A percentile compares a stretch with the other conserved stretches of the same genome.
These are phyloP conservation scores for Osmanthus fragrans DNA, from an alignment of 257 asterid species.

Conservation along the genomic window DNA sequence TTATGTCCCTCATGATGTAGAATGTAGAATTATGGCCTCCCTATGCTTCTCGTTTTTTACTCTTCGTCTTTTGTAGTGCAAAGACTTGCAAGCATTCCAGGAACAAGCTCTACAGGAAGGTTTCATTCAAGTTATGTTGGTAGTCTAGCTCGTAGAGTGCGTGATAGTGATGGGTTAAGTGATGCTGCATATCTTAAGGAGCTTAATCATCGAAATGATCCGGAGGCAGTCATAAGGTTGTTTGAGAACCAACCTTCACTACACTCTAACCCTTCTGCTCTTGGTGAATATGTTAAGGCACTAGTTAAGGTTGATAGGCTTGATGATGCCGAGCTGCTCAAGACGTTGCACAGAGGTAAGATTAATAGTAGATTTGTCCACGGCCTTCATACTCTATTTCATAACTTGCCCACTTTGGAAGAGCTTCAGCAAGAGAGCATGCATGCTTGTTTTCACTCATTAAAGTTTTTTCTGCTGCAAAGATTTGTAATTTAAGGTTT, in stretches of 20 bases:
- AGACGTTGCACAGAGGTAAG: slow-evolving; percentile 80
- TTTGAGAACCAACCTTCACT: slow-evolving; percentile 80
- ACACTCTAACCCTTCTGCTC: slow-evolving; percentile 75
- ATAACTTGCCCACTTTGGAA: background rate
- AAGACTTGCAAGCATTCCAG: slow-evolving; percentile 32
- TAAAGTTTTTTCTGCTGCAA: background rate
- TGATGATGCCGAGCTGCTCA: slow-evolving; percentile 77
- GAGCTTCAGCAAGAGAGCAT: background rate
- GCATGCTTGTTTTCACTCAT: background rate
- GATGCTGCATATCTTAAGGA: slow-evolving; percentile 85
- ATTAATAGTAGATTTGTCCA: background rate
- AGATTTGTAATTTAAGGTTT: background rate
- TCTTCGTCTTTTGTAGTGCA: slow-evolving; percentile 37
- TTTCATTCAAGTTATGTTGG: slow-evolving; percentile 58
- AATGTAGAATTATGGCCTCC: background rate
- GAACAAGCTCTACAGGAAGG: slow-evolving; percentile 42
- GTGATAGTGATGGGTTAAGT: slow-evolving; percentile 55
- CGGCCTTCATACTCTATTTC: background rate
- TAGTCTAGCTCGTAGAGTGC: slow-evolving; percentile 68
- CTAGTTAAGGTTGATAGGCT: slow-evolving; percentile 83
- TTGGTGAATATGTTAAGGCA: slow-evolving; percentile 87
- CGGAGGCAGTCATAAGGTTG: slow-evolving; percentile 75
- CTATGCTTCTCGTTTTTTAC: slow-evolving; percentile 15
- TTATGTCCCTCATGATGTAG: background rate
- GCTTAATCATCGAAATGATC: slow-evolving; percentile 62